phyloP scores from a whole-genome alignment of 2,329 filamentous ascomycete species.

The Curvularia lunata region DNA sequence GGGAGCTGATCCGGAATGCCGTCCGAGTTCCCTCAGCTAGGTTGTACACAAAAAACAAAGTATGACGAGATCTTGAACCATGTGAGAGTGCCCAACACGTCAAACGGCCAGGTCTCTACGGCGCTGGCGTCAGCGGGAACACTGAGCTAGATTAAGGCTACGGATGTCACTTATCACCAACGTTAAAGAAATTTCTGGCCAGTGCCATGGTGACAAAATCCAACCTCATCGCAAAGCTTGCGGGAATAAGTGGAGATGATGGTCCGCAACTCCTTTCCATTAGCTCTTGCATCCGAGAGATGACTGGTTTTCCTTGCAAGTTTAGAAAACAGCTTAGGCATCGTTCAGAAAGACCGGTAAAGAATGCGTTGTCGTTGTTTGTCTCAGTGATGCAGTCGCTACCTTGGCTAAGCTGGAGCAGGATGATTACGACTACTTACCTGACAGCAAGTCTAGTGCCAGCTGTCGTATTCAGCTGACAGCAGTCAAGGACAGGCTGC shows the following conservation, averaged over 20 bases:
- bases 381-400: slow-evolving; percentile 19
- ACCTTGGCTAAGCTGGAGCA: slow-evolving; percentile 18
- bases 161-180: not conserved
- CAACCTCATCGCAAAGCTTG: not conserved
- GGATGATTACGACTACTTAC: slow-evolving; percentile 35
- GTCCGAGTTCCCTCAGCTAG: not conserved
- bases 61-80: slow-evolving; percentile 27
- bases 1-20: not conserved
- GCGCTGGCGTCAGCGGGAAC: slow-evolving; percentile 1
- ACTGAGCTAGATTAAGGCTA: not conserved
- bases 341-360: slow-evolving; percentile 13
- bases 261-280: not conserved
- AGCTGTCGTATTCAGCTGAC: slow-evolving; percentile 42
- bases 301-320: not conserved
- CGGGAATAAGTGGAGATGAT: not conserved
- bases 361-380: slow-evolving; percentile 14
- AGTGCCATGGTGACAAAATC: not conserved
- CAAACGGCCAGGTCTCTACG: slow-evolving; percentile 2
- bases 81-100: slow-evolving; percentile 15
- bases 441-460: slow-evolving; percentile 25
- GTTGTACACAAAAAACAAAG: slow-evolving; percentile 19
- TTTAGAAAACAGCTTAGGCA: not conserved
- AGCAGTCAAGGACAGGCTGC: slow-evolving; percentile 43
- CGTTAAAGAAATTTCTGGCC: not conserved
- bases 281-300: not conserved